Conservation (phyloP, 768 basidiomycete genomes). For the Filobasidium wieringae region DNA sequence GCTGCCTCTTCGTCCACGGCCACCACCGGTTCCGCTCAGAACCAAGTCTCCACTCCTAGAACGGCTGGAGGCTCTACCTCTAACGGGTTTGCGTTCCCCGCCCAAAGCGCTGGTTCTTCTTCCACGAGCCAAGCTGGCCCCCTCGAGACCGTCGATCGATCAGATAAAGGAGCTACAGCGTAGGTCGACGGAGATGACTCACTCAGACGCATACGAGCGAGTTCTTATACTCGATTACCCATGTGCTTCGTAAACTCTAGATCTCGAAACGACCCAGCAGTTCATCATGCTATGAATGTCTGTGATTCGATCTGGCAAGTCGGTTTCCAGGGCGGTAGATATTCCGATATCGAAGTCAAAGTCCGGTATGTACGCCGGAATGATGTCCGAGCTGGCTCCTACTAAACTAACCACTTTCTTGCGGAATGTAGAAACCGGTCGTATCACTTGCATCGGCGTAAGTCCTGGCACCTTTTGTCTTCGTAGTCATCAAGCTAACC, state of each 20-base stretch:
- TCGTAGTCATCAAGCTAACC: background rate
- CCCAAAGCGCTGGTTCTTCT: no score
- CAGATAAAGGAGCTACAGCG: no score
- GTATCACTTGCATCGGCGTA: constrained; percentile 30
- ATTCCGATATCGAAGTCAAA: constrained; percentile 8
- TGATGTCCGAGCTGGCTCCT: no score
- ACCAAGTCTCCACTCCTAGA: background rate
- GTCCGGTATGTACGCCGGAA: constrained; percentile 10
- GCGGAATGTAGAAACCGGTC: constrained; percentile 3
- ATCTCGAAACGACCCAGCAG: background rate
- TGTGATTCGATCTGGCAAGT: constrained; percentile 8
- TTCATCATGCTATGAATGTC: background rate
- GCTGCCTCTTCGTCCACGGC: background rate
- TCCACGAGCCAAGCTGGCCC: no score
- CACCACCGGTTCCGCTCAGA: background rate
- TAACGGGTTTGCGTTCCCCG: background rate
- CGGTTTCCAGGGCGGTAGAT: constrained; percentile 9
- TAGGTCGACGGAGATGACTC: no score
- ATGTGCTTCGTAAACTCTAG: no score
- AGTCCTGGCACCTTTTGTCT: constrained; percentile 11
- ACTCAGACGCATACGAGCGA: no score
- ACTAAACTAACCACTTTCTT: no score
- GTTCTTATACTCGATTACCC: no score
- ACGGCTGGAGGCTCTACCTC: background rate
- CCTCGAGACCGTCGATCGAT: no score